Conservation (phyloP, 495 filamentous ascomycete genomes). For the Tirmania nivea region DNA sequence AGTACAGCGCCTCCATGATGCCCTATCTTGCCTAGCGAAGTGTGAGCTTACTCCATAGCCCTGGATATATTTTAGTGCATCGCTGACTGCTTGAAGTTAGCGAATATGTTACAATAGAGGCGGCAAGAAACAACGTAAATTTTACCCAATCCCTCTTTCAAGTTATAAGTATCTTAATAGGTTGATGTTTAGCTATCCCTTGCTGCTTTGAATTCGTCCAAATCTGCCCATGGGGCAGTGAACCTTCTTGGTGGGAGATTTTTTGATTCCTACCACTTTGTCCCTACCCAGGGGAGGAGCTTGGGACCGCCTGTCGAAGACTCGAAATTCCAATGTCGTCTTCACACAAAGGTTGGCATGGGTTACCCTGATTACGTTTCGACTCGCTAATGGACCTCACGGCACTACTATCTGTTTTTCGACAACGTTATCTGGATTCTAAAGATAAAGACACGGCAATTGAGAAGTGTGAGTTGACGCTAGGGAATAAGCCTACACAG, state of each 20-base stretch:
- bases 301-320: conserved; percentile 19
- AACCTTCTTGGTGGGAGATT: conserved; percentile 50
- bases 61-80: neutral
- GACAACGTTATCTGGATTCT: conserved; percentile 12
- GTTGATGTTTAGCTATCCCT: conserved; percentile 35
- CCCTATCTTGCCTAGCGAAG: conserved; percentile 67
- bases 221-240: conserved; percentile 77
- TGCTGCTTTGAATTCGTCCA: conserved; percentile 73
- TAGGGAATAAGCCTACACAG: conserved; percentile 29
- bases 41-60: conserved; percentile 20
- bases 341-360: conserved; percentile 40
- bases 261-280: conserved; percentile 57
- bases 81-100: conserved; percentile 28
- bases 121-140: conserved; percentile 46
- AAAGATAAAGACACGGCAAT: conserved; percentile 54
- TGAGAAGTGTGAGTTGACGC: conserved; percentile 49
- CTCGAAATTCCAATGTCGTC: conserved; percentile 44
- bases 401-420: conserved; percentile 55
- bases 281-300: conserved; percentile 1
- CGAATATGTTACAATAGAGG: conserved; percentile 73
- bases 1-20: conserved; percentile 47
- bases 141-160: neutral
- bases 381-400: conserved; percentile 17
- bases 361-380: neutral
- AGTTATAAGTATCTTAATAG: conserved; percentile 20